phyloP scores from a whole-genome alignment of 768 basidiomycete species.

The Suillus bovinus region DNA sequence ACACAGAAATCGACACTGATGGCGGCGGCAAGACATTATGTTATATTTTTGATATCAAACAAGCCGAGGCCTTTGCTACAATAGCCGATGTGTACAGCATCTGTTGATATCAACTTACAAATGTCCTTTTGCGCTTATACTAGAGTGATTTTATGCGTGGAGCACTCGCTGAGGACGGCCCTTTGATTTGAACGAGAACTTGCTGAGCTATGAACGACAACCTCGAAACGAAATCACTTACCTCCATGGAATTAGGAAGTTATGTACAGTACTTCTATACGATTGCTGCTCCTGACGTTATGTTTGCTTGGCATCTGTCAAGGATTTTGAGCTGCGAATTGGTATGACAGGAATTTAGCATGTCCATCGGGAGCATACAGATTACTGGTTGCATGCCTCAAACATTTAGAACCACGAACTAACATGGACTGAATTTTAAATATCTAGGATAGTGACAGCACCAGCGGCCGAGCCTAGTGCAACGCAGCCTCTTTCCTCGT shows the following conservation, averaged over 20 bases:
- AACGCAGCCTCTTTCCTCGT: constrained; percentile 54
- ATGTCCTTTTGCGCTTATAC: neutral
- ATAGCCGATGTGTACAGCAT: neutral
- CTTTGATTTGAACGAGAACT: neutral
- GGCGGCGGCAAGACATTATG: neutral
- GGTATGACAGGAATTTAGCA: neutral
- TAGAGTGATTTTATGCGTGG: neutral
- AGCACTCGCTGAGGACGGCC: neutral
- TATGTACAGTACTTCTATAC: neutral
- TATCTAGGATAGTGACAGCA: constrained; percentile 41
- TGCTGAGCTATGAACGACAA: neutral
- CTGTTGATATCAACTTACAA: neutral
- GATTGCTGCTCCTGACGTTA: neutral
- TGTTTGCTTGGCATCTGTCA: neutral
- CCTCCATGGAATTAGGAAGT: neutral
- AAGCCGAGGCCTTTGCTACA: neutral
- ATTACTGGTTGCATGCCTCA: neutral
- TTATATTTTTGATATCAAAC: neutral
- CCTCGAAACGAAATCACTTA: neutral
- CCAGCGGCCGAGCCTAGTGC: constrained; percentile 55
- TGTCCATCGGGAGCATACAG: neutral
- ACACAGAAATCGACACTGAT: neutral
- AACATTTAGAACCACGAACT: neutral
- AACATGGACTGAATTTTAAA: constrained; percentile 19
- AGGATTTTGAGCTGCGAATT: neutral